Percentiles rank a stretch among this genome's conserved stretches.
These are phyloP conservation scores for Penicillium odoratum DNA, from an alignment of 495 filamentous ascomycete genomes.

Conservation along the genomic window DNA sequence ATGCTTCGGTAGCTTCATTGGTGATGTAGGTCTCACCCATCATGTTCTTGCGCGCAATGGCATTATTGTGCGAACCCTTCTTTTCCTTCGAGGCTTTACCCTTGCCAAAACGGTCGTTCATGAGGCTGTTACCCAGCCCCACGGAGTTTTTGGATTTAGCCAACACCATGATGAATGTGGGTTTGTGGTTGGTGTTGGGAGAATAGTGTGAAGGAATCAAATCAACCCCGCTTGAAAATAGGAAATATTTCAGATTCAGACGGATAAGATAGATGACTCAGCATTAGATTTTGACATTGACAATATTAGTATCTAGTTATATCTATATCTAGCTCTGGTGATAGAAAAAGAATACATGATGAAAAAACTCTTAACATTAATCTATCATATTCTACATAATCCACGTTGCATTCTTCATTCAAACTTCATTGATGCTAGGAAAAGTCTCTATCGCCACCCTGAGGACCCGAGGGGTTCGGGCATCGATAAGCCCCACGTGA, in stretches of 20 bases:
- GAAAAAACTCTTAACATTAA: too few relatives aligned
- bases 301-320: too few relatives aligned
- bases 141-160: slow-evolving; percentile 94
- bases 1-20: slow-evolving; percentile 46
- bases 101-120: slow-evolving; percentile 92
- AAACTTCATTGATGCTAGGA: not conserved
- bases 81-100: slow-evolving; percentile 75
- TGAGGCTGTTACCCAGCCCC: slow-evolving; percentile 87
- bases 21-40: slow-evolving; percentile 51
- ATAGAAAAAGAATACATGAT: too few relatives aligned
- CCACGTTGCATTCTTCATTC: too few relatives aligned
- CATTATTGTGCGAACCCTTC: slow-evolving; percentile 64
- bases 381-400: too few relatives aligned
- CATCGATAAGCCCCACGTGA: slow-evolving; percentile 43
- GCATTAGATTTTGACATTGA: not conserved
- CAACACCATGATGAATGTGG: slow-evolving; percentile 70
- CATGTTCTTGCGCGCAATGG: slow-evolving; percentile 43
- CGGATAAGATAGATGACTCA: slow-evolving; percentile 39
- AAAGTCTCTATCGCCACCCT: slow-evolving; percentile 9
- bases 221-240: slow-evolving; percentile 31
- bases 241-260: slow-evolving; percentile 35
- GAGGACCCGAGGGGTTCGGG: slow-evolving; percentile 31
- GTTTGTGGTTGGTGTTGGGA: slow-evolving; percentile 10
- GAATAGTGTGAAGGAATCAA: slow-evolving; percentile 19
- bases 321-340: too few relatives aligned